phyloP scores from a whole-genome alignment of 1,284 basidiomycete genomes.

The Porogramme epimiltina region DNA sequence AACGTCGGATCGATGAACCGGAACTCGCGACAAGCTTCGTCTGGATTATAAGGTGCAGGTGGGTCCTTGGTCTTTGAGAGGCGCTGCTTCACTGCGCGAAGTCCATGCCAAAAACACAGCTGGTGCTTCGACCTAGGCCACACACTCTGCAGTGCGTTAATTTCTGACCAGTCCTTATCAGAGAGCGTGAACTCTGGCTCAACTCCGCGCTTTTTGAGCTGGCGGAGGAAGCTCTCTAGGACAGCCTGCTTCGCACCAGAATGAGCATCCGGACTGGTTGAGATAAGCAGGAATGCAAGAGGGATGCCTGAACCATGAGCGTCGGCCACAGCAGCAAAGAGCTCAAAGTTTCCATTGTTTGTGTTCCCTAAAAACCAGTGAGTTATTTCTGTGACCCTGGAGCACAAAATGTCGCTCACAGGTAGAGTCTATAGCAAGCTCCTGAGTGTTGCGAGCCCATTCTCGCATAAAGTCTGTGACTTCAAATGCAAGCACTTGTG shows the following conservation, averaged over 20 bases:
- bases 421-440: conserved; percentile 21
- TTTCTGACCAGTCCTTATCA: conserved; percentile 25
- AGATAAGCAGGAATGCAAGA: conserved; percentile 16
- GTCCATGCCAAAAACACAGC: conserved; percentile 23
- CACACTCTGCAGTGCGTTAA: conserved; percentile 15
- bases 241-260: conserved; percentile 9
- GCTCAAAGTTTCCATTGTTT: conserved; percentile 16
- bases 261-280: conserved; percentile 5
- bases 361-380: conserved; percentile 5
- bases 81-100: conserved; percentile 20
- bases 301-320: conserved; percentile 17
- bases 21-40: conserved; percentile 11
- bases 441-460: conserved; percentile 6
- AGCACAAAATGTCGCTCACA: conserved; percentile 3
- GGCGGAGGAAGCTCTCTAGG: conserved; percentile 6
- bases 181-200: conserved; percentile 16
- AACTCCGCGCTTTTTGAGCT: conserved; percentile 12
- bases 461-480: not conserved
- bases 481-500: not conserved
- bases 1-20: conserved; percentile 12
- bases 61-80: conserved; percentile 11
- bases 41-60: conserved; percentile 10
- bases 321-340: conserved; percentile 18
- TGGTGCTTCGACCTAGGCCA: conserved; percentile 20
- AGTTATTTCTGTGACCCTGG: not conserved